These are phyloP conservation scores for Schizopora paradoxa DNA, from an alignment of 1,284 basidiomycete species.

Conservation along the genomic window DNA sequence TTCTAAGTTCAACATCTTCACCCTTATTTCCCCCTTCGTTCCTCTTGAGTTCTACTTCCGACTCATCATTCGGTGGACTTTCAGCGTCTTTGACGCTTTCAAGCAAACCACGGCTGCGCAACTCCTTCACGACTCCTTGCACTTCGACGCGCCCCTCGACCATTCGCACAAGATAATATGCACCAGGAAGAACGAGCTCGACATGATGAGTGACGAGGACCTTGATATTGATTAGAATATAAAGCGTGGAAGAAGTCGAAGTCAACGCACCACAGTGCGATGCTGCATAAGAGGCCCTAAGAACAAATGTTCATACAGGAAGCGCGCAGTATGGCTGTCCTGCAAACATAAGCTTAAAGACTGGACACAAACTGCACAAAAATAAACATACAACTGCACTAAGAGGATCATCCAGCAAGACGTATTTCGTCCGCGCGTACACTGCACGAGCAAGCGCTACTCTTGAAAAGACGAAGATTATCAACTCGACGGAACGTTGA, in stretches of 20 bases:
- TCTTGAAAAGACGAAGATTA: constrained; percentile 28
- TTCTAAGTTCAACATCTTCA: neutral
- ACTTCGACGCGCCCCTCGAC: constrained; percentile 68
- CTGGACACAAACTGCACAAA: neutral
- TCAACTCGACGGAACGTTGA: neutral
- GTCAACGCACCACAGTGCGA: constrained; percentile 70
- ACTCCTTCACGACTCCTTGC: constrained; percentile 56
- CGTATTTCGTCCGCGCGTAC: constrained; percentile 59
- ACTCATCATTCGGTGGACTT: constrained; percentile 26
- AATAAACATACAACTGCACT: constrained; percentile 52
- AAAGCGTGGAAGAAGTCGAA: neutral
- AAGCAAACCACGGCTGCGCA: constrained; percentile 50
- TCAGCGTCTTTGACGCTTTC: constrained; percentile 46
- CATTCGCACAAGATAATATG: constrained; percentile 67
- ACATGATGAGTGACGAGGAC: constrained; percentile 74
- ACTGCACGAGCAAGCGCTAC: constrained; percentile 66
- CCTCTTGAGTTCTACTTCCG: constrained; percentile 26
- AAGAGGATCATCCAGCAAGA: constrained; percentile 69
- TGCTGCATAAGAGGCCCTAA: constrained; percentile 57
- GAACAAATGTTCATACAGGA: constrained; percentile 59
- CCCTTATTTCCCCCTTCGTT: constrained; percentile 3
- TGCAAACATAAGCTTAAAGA: neutral
- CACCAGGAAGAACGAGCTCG: constrained; percentile 64
- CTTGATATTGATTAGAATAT: constrained; percentile 26
- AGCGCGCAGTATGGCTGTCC: constrained; percentile 45